Base-by-base conservation (phyloP, 306 rosid species). In the Vachellia collinsii region DNA sequence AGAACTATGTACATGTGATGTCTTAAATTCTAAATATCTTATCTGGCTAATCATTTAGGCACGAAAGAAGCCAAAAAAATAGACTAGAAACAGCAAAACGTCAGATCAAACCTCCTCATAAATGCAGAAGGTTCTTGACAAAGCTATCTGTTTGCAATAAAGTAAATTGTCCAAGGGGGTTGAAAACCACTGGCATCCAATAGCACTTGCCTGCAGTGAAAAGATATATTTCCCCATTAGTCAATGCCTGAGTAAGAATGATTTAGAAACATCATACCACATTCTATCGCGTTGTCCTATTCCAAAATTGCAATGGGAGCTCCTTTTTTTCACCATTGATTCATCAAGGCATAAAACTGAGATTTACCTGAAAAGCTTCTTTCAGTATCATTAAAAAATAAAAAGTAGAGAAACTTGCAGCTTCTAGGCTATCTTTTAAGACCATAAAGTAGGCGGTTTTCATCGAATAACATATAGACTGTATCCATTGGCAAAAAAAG, bases 101-200 rank as follows among this genome's bases (percentile, higher is more conserved):
- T 72, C 13, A 72, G 66, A 75, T 82, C 87, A 66, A 56, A 94
- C 97, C 93, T 94, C 97, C 86, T 94, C 97, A 29, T 90, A 87
- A 73, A 91, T 78, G 82, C 98, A 94, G 86, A 94, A 94, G 67
- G 97, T 92, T 90, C 98, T 88, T 70, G 98, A 84, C 78, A 84
- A 74, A 77, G 97, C 91, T 88, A 94, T 90, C 77, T 94, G 92
- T 37, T 38, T 70, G 36, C 90, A 77, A 82, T 86, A 94, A 77
- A 84, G 84, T 71, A 74, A 78, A 70, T 75, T 69, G 65, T 92
- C 91, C 86, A 92, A 79, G 8, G 85, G 80, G 39, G 81, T 68
- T 7, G 88, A 86, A 90, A 90, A 91, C 97, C 97, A 94, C 76
- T 92, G 97, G 82, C 84, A 71, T 81, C 97, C 97, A 85, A 94